Conservation (phyloP, 2,329 filamentous ascomycete species). For the Neonectria sp. region DNA sequence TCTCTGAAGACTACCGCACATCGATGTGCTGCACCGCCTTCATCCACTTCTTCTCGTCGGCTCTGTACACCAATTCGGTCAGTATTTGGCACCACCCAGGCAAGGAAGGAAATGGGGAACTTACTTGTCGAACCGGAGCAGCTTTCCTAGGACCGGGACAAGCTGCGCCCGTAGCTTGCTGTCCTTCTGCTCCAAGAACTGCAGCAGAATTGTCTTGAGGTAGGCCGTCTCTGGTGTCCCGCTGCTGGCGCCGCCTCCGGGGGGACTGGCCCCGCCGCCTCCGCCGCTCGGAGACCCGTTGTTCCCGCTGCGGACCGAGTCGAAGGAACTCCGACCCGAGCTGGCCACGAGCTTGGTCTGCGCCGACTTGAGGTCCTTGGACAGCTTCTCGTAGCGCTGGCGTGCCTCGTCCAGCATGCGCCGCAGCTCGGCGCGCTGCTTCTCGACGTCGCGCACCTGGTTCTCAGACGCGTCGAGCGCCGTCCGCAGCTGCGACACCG, state of each 20-base stretch:
- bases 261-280: constrained; percentile 40
- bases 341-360: constrained; percentile 65
- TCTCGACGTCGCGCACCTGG: constrained; percentile 87
- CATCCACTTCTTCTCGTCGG: constrained; percentile 90
- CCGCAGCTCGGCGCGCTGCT: constrained; percentile 82
- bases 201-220: constrained; percentile 84
- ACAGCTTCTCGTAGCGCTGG: constrained; percentile 82
- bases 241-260: neutral
- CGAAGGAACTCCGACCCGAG: constrained; percentile 61
- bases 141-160: constrained; percentile 82
- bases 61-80: constrained; percentile 51
- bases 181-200: constrained; percentile 87
- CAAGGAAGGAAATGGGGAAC: constrained; percentile 49
- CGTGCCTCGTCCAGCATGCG: constrained; percentile 84
- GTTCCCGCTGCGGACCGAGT: constrained; percentile 55
- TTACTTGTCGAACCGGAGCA: constrained; percentile 84
- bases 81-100: constrained; percentile 1
- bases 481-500: constrained; percentile 83
- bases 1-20: constrained; percentile 47
- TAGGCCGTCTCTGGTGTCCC: constrained; percentile 72
- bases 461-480: constrained; percentile 90
- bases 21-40: constrained; percentile 75
- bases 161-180: constrained; percentile 82
- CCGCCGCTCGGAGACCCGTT: constrained; percentile 47
- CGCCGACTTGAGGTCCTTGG: constrained; percentile 73